phyloP scores from a whole-genome alignment of 2,329 filamentous ascomycete species.

The Sphaceloma murrayae region DNA sequence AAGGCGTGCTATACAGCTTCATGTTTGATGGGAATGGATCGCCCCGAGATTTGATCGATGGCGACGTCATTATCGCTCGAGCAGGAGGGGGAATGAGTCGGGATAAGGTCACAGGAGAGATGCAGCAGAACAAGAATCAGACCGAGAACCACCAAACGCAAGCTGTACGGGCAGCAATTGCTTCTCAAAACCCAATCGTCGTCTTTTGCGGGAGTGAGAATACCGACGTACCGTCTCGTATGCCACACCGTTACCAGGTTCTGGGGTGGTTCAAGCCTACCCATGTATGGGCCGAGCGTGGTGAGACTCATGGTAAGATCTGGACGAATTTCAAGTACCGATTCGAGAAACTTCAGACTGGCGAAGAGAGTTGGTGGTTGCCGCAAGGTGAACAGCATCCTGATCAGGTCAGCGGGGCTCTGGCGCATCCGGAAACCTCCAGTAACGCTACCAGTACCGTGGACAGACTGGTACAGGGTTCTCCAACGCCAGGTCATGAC shows the following conservation, averaged over 20 bases:
- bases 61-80: constrained; percentile 54
- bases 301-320: constrained; percentile 24
- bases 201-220: constrained; percentile 44
- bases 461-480: too few relatives aligned
- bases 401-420: too few relatives aligned
- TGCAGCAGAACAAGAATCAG: constrained; percentile 42
- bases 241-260: constrained; percentile 54
- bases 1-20: constrained; percentile 45
- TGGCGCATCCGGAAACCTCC: too few relatives aligned
- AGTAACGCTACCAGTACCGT: too few relatives aligned
- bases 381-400: constrained; percentile 5
- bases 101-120: constrained; percentile 37
- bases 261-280: constrained; percentile 61
- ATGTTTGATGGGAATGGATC: constrained; percentile 50
- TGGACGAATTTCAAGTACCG: constrained; percentile 47
- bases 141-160: constrained; percentile 30
- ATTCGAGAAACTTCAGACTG: constrained; percentile 53
- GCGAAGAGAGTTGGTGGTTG: constrained; percentile 33
- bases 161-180: constrained; percentile 40
- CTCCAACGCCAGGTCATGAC: too few relatives aligned
- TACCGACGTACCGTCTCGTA: constrained; percentile 37
- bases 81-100: constrained; percentile 47
- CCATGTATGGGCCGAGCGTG: constrained; percentile 57
- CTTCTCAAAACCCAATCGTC: constrained; percentile 43
- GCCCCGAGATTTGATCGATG: constrained; percentile 48